Evolutionary conservation across 1,284 basidiomycete species (phyloP), one percentile per base, ranked within the genome.

Genomic region (Schizophyllum amplum): DNA sequence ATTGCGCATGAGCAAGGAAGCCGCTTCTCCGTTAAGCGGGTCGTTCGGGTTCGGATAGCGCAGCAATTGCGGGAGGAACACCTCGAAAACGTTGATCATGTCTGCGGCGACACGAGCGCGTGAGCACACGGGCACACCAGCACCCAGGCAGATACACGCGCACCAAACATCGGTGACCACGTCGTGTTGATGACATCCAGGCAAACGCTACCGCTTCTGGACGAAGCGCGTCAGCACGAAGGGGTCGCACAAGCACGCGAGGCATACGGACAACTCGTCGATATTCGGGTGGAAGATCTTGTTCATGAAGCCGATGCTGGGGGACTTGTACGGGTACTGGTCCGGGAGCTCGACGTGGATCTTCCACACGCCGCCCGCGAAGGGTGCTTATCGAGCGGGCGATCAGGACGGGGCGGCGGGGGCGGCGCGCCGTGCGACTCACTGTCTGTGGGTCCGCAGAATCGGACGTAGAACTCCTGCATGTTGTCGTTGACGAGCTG

Each of bases 281-380:
- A 98, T 98, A 70, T 98, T 98, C 9, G 96, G 96, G 68, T 99
- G 96, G 71, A 98, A 99, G 69, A 99, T 98, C 87, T 98, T 98
- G 84, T 99, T 99, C 93, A 98, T 96, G 75, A 99, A 99, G 1
- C 96, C 96, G 65, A 99, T 99, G 67, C 93, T 96, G 2, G 97
- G 96, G 27, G 93, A 96, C 74, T 99, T 99, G 85, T 91, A 99
- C 1, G 96, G 97, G 69, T 99, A 99, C 72, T 97, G 93, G 67
- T 98, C 94, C 4, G 97, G 96, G n/a, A 99, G 80, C 70, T 99
- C 97, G 59, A 99, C 97, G 67, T 98, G 97, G 60, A 99, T 95
- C 82, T 96, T 98, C 96, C 96, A 99, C 51, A 95, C 90, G 49
- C 97, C 96, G 53, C 92, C 91, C 24, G 90, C 86, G 68, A 98